Percentiles rank a stretch among this genome's conserved stretches.
Evolutionary conservation across 257 asterid species (phyloP).

Genomic region (Nicotiana paniculata): DNA sequence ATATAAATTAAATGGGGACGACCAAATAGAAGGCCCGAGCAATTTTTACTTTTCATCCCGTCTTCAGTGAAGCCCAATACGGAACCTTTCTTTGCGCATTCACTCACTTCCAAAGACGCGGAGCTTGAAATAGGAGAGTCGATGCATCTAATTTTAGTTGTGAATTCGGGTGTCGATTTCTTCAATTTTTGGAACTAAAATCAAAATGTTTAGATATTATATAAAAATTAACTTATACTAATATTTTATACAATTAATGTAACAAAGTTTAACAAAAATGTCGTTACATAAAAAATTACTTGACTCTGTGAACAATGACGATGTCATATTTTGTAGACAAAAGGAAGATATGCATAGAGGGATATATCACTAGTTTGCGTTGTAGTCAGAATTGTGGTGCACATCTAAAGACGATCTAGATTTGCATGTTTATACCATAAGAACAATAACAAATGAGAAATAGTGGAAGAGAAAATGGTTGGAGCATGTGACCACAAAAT

Average conservation of each 20-base stretch:
- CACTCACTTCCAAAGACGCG: neutral
- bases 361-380: neutral
- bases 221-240: neutral
- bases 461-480: neutral
- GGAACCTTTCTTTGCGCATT: neutral
- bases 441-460: neutral
- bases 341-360: neutral
- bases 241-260: neutral
- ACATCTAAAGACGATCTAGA: neutral
- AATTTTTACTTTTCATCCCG: no score
- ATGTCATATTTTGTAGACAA: neutral
- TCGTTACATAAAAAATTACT: neutral
- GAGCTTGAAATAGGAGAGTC: neutral
- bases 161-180: neutral
- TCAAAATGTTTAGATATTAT: neutral
- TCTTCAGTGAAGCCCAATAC: neutral
- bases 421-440: neutral
- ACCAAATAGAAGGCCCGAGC: no score
- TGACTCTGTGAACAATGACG: neutral
- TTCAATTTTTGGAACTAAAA: neutral
- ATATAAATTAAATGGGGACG: no score
- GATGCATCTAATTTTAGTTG: neutral
- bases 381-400: conserved; percentile 2
- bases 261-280: neutral
- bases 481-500: conserved; percentile 2